Evolutionary conservation across 2,329 filamentous ascomycete species (phyloP), one percentile per base, ranked within the genome.

Genomic region (Neofusicoccum ribis): DNA sequence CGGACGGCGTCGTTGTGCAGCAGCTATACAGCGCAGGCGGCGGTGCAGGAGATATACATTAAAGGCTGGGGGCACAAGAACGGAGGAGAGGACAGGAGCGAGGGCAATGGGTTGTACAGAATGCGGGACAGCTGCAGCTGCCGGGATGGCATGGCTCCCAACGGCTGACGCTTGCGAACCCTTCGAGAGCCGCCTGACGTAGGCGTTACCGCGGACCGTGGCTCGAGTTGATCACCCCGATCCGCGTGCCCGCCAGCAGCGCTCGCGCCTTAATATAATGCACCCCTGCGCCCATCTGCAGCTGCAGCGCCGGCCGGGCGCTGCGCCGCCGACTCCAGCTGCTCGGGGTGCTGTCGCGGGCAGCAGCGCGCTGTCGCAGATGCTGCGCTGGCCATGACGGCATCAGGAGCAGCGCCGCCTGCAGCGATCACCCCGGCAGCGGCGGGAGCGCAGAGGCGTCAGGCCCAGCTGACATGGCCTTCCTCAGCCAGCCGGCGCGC

Each of bases 141-240:
- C 46, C 47, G 60, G 60, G 46, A 50, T 64, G 50, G 61, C 61
- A 46, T 64, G 23, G 50, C 51, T 52, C 49, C 36, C 49, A 52
- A 50, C 46, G 46, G 47, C 59, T 62, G 59, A 59, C 60, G 60
- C 61, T 54, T 54, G 61, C 49, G 61, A 56, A 56, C 49, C 41
- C 41, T 47, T 52, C 51, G 41, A 54, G 61, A 64, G 61, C 61
- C 43, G 50, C 49, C 51, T 64, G 61, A 64, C 61, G 61, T 64
- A 64, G 50, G 44, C 52, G 52, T 58, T 46, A 59, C 51, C 36
- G 54, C 43, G 56, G 41, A 60, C 56, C 41, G 43, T 47, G 43
- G 39, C 52, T 56, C 50, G 56, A 47, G 43, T 34, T 59, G 60
- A 54, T 63, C 61, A 31, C 39, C 39, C 34, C 50, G 31, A 64